Percentiles rank a stretch among this genome's conserved stretches.
Evolutionary conservation across 2,329 filamentous ascomycete species (phyloP).

Genomic region (Elsinoe perseae): DNA sequence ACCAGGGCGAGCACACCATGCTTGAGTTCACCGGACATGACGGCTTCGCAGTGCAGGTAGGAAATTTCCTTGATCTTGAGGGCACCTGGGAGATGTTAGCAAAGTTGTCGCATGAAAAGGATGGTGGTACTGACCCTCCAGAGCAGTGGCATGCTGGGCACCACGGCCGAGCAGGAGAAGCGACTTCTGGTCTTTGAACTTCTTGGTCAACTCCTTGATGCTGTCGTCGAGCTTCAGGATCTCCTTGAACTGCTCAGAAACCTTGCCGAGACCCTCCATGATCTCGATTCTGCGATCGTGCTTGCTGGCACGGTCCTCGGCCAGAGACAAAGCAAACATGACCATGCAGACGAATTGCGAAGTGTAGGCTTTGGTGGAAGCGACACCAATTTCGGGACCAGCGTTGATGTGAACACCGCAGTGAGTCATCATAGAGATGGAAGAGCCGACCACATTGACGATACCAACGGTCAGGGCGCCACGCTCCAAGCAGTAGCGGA

Average conservation of each 20-base stretch:
- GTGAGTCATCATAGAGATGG: slow-evolving; percentile 96
- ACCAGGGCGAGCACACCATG: slow-evolving; percentile 96
- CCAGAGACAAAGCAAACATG: slow-evolving; percentile 96
- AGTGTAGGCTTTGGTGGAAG: slow-evolving; percentile 98
- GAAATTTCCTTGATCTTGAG: slow-evolving; percentile 99
- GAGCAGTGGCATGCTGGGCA: slow-evolving; percentile 90
- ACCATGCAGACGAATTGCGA: slow-evolving; percentile 99
- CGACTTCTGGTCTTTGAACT: slow-evolving; percentile 97
- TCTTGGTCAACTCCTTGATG: slow-evolving; percentile 89
- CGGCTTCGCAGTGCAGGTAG: slow-evolving; percentile 97
- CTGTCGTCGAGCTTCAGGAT: slow-evolving; percentile 84
- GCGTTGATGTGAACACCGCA: slow-evolving; percentile 99
- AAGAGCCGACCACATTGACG: slow-evolving; percentile 97
- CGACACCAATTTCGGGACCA: slow-evolving; percentile 96
- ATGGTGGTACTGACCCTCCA: slow-evolving; percentile 57
- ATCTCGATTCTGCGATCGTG: slow-evolving; percentile 86
- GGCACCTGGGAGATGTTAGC: slow-evolving; percentile 49
- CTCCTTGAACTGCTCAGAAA: slow-evolving; percentile 86
- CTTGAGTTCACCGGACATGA: slow-evolving; percentile 99
- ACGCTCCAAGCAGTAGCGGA: slow-evolving; percentile 96
- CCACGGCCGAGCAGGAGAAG: slow-evolving; percentile 88
- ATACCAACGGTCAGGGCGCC: slow-evolving; percentile 95
- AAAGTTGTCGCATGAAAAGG: not conserved
- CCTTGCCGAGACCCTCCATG: slow-evolving; percentile 80
- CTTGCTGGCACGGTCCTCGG: slow-evolving; percentile 95